Evolutionary conservation across 192 early-diverging fungal species (phyloP).

Genomic region (Oehlia diaphana): DNA sequence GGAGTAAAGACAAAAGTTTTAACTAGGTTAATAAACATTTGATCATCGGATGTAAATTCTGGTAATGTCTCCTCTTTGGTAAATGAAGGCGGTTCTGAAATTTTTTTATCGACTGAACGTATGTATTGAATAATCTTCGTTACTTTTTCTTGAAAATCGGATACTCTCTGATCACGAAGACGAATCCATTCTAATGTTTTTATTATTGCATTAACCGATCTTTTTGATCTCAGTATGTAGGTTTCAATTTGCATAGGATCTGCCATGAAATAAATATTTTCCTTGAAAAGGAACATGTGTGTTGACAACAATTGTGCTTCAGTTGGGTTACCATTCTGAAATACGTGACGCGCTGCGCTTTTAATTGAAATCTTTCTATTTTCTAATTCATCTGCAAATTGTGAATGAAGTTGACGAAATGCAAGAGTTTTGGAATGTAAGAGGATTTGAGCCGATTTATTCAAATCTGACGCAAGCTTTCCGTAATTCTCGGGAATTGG

Average conservation of each 20-base stretch:
- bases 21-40: conserved; percentile 57
- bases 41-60: conserved; percentile 49
- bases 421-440: conserved; percentile 37
- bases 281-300: conserved; percentile 55
- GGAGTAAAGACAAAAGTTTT: conserved; percentile 43
- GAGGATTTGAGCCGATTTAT: conserved; percentile 35
- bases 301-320: conserved; percentile 48
- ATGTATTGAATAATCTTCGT: conserved; percentile 33
- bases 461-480: conserved; percentile 34
- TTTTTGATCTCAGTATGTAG: conserved; percentile 50
- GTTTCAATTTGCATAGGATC: conserved; percentile 43
- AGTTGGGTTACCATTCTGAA: conserved; percentile 31
- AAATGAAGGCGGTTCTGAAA: conserved; percentile 29
- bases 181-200: conserved; percentile 55
- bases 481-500: conserved; percentile 8
- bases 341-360: conserved; percentile 41
- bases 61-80: conserved; percentile 28
- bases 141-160: conserved; percentile 54
- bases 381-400: conserved; percentile 37
- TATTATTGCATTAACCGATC: conserved; percentile 44
- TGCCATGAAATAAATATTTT: conserved; percentile 51
- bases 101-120: conserved; percentile 28
- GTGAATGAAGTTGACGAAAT: conserved; percentile 39
- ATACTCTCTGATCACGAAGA: conserved; percentile 40
- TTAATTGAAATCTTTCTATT: conserved; percentile 24